Base-by-base conservation (phyloP, 768 basidiomycete genomes). In the Tylopilus sp. region DNA sequence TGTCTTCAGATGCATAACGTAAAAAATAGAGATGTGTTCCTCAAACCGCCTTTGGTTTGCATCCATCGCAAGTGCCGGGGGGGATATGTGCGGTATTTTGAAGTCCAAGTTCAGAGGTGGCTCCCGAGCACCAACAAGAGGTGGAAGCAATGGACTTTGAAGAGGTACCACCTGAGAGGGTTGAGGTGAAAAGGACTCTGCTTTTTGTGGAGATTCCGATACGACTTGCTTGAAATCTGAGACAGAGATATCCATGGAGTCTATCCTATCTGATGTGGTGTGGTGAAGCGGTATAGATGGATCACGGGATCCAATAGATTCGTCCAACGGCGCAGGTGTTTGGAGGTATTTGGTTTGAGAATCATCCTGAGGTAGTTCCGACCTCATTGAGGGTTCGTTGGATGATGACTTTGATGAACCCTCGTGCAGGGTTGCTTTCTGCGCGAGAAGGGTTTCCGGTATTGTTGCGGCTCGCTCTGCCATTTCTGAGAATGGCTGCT, bases 41-140 rank as follows among this genome's bases (percentile, higher is more conserved):
- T 53, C 58, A 21, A 59, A 63, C 43, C 57, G 57, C 4, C 15
- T 31, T 26, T n/a, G 45, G 21, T 2, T 20, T 12, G 33, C 18
- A 25, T 47, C 48, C 15, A 20, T 31, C n/a, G 7, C 35, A 30
- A 35, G 21, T 25, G 17, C 21, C 42, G 28, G 23, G 2, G 18
- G 23, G 1, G 39, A 18, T 30, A 13, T 39, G 21, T 20, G 51
- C 4, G 51, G 18, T 13, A 65, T 48, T 46, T 44, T 41, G 48
- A 64, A 66, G 4, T 53, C 41, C 21, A 64, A 33, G 31, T 58
- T 33, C 20, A 66, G 43, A 44, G 56, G 50, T 7, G 60, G 60
- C 6, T 57, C 47, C 30, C 53, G 49, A 36, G 47, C 26, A 11
- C 22, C 43, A 26, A 57, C 56, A 25, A 42, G 49, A 11, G 56